Evolutionary conservation across 345 rosid genomes (phyloP).

Genomic region (Eucalyptus victrix): DNA sequence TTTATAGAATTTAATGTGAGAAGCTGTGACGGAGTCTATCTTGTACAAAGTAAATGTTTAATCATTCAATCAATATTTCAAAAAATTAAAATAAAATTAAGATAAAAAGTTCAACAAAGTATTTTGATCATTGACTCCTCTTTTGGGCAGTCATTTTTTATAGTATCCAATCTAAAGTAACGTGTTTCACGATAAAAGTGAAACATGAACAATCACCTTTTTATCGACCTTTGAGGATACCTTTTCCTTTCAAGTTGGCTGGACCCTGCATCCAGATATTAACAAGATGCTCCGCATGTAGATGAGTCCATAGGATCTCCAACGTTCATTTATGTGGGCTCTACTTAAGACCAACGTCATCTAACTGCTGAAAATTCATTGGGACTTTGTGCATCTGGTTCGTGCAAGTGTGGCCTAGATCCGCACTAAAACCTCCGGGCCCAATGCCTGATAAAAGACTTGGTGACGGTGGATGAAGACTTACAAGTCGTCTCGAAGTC

Average conservation of each 20-base stretch:
- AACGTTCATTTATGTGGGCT: neutral
- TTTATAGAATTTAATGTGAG: no score
- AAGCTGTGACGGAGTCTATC: rapidly evolving
- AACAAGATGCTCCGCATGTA: neutral
- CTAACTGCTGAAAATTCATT: neutral
- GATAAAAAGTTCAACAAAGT: no score
- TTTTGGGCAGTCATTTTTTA: no score
- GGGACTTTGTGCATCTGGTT: neutral
- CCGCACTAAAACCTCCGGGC: no score
- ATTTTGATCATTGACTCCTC: no score
- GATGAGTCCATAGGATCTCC: neutral
- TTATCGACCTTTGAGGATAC: neutral
- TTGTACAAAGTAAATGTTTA: neutral
- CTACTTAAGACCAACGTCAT: neutral
- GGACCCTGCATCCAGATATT: neutral
- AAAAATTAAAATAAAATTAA: no score
- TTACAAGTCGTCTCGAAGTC: neutral
- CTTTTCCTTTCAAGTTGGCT: neutral
- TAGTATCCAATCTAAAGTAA: no score
- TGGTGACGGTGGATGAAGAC: no score
- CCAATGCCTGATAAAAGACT: no score
- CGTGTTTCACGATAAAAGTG: neutral
- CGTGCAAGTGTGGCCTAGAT: neutral
- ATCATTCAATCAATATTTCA: no score
- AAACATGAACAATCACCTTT: neutral